Conservation (phyloP, 805 yeast genomes). For the Kazachstania viticola region DNA sequence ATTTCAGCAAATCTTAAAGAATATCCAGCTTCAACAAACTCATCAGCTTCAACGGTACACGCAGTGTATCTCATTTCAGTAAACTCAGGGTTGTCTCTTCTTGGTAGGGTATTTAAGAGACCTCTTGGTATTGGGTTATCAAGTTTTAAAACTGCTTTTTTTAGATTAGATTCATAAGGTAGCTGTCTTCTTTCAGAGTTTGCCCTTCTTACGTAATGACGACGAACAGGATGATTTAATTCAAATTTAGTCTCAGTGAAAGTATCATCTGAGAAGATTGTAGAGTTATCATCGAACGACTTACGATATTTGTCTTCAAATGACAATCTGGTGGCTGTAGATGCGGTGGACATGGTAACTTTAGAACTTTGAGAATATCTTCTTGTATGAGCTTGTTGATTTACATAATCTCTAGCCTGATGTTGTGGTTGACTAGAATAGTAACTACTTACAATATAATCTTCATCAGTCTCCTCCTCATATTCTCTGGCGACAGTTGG, state of each 20-base stretch:
- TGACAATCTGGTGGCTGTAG: slow-evolving; percentile 18
- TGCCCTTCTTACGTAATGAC: slow-evolving; percentile 37
- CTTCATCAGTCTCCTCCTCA: slow-evolving; percentile 26
- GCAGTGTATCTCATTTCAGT: slow-evolving; percentile 96
- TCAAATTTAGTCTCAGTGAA: slow-evolving; percentile 28
- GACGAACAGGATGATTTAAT: slow-evolving; percentile 26
- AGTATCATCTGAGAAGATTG: slow-evolving; percentile 24
- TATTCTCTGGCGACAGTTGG: slow-evolving; percentile 5
- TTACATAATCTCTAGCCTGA: slow-evolving; percentile 2
- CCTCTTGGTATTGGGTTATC: slow-evolving; percentile 94
- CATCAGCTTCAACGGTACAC: slow-evolving; percentile 87
- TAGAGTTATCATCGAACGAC: slow-evolving; percentile 34
- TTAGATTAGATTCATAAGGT: slow-evolving; percentile 33
- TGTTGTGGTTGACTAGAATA: slow-evolving; percentile 6
- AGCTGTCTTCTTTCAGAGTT: slow-evolving; percentile 56
- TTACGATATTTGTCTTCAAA: slow-evolving; percentile 36
- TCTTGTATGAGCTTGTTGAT: slow-evolving; percentile 2
- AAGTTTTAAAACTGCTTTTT: slow-evolving; percentile 52
- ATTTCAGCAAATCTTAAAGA: slow-evolving; percentile 75
- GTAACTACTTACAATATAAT: slow-evolving; percentile 10
- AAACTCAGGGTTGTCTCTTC: slow-evolving; percentile 85
- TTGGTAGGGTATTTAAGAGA: slow-evolving; percentile 69
- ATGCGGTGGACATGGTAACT: slow-evolving; percentile 13
- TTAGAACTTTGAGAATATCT: slow-evolving; percentile 14
- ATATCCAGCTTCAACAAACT: slow-evolving; percentile 69